phyloP scores from a whole-genome alignment of 352 stramenopile genomes.

The Lagenidium sp. region DNA sequence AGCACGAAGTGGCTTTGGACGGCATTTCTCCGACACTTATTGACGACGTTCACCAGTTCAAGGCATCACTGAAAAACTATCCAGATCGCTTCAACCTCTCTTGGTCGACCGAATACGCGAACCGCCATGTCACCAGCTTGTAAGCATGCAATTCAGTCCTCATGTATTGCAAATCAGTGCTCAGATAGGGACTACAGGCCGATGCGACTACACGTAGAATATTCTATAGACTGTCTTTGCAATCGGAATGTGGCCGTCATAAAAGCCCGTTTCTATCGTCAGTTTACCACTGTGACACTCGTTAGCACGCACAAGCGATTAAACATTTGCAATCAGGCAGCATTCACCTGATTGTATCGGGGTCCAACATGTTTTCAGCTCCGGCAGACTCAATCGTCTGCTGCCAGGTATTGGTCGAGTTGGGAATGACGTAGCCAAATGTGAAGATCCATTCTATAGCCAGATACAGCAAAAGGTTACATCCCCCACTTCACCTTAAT shows the following conservation, averaged over 20 bases:
- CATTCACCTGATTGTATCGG: constrained; percentile 67
- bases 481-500: too few species aligned
- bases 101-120: background rate
- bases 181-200: too few species aligned
- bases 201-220: constrained; percentile 90
- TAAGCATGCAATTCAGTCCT: background rate
- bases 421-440: constrained; percentile 94
- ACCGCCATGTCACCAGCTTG: background rate
- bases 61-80: constrained; percentile 44
- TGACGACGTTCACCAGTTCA: constrained; percentile 55
- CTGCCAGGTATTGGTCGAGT: constrained; percentile 94
- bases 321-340: too few species aligned
- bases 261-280: constrained; percentile 95
- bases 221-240: constrained; percentile 91
- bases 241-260: constrained; percentile 84
- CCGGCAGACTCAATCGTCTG: constrained; percentile 90
- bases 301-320: too few species aligned
- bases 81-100: constrained; percentile 18
- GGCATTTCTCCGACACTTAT: constrained; percentile 11
- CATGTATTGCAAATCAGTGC: background rate
- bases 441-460: constrained; percentile 90
- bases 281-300: constrained; percentile 68
- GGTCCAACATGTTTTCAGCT: constrained; percentile 84
- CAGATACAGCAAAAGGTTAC: constrained; percentile 11
- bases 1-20: constrained; percentile 12